Evolutionary conservation across 495 filamentous ascomycete genomes (phyloP).

Genomic region (Pseudoneurospora amorphoporcata): DNA sequence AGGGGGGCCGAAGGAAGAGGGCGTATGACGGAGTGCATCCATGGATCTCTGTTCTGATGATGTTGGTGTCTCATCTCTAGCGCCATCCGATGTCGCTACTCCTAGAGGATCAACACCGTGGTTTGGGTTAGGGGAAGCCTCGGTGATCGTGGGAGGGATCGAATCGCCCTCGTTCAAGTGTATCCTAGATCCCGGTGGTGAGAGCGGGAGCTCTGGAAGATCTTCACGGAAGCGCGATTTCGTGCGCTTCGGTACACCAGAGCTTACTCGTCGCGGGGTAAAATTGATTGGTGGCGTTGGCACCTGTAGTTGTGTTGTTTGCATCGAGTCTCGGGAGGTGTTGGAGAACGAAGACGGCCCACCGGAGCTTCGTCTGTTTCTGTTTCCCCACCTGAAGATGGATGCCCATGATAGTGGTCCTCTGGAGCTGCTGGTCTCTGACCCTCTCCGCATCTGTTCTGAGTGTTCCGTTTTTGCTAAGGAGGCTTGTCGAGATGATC

Average conservation of each 20-base stretch:
- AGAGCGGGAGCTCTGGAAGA: slow-evolving; percentile 72
- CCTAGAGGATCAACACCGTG: slow-evolving; percentile 11
- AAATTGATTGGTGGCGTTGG: slow-evolving; percentile 22
- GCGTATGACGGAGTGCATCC: slow-evolving; percentile 32
- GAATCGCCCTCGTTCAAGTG: slow-evolving; percentile 58
- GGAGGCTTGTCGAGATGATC: slow-evolving; percentile 21
- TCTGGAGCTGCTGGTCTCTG: slow-evolving; percentile 34
- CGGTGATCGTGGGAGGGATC: slow-evolving; percentile 17
- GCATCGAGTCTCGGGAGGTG: slow-evolving; percentile 72
- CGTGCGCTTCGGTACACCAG: slow-evolving; percentile 53
- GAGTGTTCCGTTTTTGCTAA: slow-evolving; percentile 26
- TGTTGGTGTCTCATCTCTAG: slow-evolving; percentile 36
- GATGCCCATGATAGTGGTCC: slow-evolving; percentile 48
- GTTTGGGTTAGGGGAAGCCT: slow-evolving; percentile 10
- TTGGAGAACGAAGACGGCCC: slow-evolving; percentile 63
- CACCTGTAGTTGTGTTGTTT: slow-evolving; percentile 13
- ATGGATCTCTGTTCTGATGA: slow-evolving; percentile 35
- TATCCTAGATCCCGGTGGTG: slow-evolving; percentile 68
- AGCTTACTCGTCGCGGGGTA: slow-evolving; percentile 27
- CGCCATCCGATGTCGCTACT: slow-evolving; percentile 8
- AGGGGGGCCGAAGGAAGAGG: slow-evolving; percentile 30
- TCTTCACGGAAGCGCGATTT: slow-evolving; percentile 92
- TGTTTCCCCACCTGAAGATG: slow-evolving; percentile 60
- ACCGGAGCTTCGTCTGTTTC: slow-evolving; percentile 47
- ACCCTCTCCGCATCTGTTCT: slow-evolving; percentile 20